A percentile compares a stretch with the other conserved stretches of the same genome.
phyloP scores from a whole-genome alignment of 2,329 filamentous ascomycete species.

The Beauveria scarabaeidicola region DNA sequence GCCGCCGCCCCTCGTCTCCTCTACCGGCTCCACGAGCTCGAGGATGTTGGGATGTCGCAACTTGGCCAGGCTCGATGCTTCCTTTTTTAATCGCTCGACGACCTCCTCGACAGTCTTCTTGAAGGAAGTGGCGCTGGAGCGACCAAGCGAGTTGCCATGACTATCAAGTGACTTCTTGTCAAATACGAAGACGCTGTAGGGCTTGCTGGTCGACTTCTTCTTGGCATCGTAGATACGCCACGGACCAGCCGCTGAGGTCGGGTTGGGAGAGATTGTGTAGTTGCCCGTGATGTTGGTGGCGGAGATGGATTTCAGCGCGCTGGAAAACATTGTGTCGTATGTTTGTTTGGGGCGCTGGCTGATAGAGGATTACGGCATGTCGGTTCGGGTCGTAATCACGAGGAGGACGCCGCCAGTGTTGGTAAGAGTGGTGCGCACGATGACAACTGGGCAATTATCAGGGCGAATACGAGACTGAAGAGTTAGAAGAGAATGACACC shows the following conservation, averaged over 20 bases:
- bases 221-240: slow-evolving; percentile 98
- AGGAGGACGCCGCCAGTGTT: neutral
- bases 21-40: slow-evolving; percentile 88
- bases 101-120: slow-evolving; percentile 85
- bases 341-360: neutral
- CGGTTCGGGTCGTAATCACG: slow-evolving; percentile 7
- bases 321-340: slow-evolving; percentile 70
- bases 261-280: slow-evolving; percentile 70
- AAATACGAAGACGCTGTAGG: slow-evolving; percentile 89
- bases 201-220: slow-evolving; percentile 86
- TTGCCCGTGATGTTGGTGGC: slow-evolving; percentile 85
- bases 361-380: slow-evolving; percentile 6
- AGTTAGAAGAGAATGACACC: neutral
- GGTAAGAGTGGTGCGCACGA: neutral
- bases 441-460: neutral
- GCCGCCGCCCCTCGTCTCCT: slow-evolving; percentile 84
- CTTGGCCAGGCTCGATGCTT: slow-evolving; percentile 80
- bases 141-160: slow-evolving; percentile 29
- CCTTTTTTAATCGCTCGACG: slow-evolving; percentile 81
- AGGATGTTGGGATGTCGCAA: slow-evolving; percentile 86
- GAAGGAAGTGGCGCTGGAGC: slow-evolving; percentile 50
- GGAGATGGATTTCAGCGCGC: slow-evolving; percentile 85
- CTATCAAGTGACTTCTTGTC: slow-evolving; percentile 79
- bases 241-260: slow-evolving; percentile 74
- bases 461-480: neutral